These are phyloP conservation scores for Phytophthora cactorum DNA, from an alignment of 352 stramenopile genomes.

Conservation along the genomic window DNA sequence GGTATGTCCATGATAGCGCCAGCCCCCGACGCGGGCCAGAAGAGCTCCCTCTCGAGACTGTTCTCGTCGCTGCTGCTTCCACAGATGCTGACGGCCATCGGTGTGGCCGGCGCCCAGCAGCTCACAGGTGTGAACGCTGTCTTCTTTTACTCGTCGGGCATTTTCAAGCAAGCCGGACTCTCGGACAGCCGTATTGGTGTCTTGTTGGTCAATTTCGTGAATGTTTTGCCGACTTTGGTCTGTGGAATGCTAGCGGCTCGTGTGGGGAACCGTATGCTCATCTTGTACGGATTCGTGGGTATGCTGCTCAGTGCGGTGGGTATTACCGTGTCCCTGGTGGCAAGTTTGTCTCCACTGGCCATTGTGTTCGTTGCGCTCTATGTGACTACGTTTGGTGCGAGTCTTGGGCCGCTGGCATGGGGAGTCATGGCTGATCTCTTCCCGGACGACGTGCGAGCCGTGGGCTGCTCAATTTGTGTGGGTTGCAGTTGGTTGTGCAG, in stretches of 20 bases:
- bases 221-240: conserved; percentile 52
- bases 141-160: conserved; percentile 71
- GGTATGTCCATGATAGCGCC: conserved; percentile 21
- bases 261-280: conserved; percentile 50
- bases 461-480: conserved; percentile 46
- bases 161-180: conserved; percentile 65
- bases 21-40: conserved; percentile 24
- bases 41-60: conserved; percentile 10
- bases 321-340: conserved; percentile 46
- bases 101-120: conserved; percentile 50
- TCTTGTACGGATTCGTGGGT: conserved; percentile 47
- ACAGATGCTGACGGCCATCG: conserved; percentile 52
- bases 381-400: conserved; percentile 51
- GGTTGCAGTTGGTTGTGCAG: conserved; percentile 59
- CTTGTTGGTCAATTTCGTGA: conserved; percentile 58
- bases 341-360: conserved; percentile 33
- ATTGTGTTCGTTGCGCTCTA: conserved; percentile 59
- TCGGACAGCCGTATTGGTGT: conserved; percentile 56
- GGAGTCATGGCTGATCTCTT: conserved; percentile 61
- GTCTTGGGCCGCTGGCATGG: conserved; percentile 57
- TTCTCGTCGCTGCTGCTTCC: conserved; percentile 33
- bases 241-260: conserved; percentile 38
- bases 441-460: conserved; percentile 52
- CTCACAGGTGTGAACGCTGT: conserved; percentile 69
- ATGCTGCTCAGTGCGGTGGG: conserved; percentile 57